Base-by-base conservation (phyloP, 257 asterid genomes). In the Fraxinus cuspidata region DNA sequence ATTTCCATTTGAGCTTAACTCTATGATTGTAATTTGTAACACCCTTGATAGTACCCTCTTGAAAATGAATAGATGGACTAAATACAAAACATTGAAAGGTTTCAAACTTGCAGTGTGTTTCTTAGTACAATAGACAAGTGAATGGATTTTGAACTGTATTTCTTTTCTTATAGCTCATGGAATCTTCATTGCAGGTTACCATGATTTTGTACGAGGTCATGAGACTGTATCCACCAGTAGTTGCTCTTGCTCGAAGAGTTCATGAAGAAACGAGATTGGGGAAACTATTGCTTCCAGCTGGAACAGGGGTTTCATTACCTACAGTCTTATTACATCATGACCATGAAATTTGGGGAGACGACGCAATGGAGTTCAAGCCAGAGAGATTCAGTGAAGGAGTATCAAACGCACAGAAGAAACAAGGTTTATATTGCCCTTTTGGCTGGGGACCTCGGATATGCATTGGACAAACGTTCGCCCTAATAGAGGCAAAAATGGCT, bases 201-300 rank as follows among this genome's bases (percentile, higher is more conserved):
- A 86, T 88, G 88, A 83, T 88, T 27, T 64, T 88, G 28, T 12
- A 85, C 31, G 89, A 86, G 81, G 84, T 77, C 0, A 29, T 86
- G 84, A 83, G 92, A 28, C 13, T 86, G 1, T 88, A 86, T 76
- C 84, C 88, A 0, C 84, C 89, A 0, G 9, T 69, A 15, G 32
- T 40, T 5, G 25, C 34, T 10, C 65, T 85, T 5, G 68, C 5
- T 25, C 74, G 87, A 66, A 74, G 27, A 31, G 47, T 75, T 1
- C 23, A 10, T 0, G 80, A 89, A 71, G 85, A 87, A 0, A 80
- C 83, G 2, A 85, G 64, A 60, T 16, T 87, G 13, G 88, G 89
- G 21, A 77, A 73, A 44, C 2, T 72, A 12, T 29, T 76, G 31
- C 19, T 89, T 0, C 90, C 93, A 0, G 81, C 82, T 0, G 90